Base-by-base conservation (phyloP, 352 stramenopile genomes). In the Bremia lactucae region DNA sequence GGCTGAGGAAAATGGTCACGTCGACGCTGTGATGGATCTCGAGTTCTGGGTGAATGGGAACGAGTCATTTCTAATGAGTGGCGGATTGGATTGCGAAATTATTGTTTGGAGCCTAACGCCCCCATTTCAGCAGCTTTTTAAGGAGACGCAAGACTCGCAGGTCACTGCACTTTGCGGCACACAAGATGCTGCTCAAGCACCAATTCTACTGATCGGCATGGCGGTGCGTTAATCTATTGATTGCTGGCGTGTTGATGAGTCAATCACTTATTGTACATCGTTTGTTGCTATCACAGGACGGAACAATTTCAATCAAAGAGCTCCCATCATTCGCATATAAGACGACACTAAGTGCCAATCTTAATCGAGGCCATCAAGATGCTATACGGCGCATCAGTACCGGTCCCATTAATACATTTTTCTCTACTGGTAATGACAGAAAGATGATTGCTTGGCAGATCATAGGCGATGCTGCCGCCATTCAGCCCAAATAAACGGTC, bases 401-500 rank as follows among this genome's bases (percentile, higher is more conserved):
- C 2, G 79, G 79, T 16, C 79, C 79, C 4, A 67, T 71, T 46
- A 85, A 85, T 51, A 91, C 78, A 31, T 87, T 91, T 42, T 91
- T 91, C 56, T 80, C 69, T 13, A 64, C 76, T 24, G 67, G 72
- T 44, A 87, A 83, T 42, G 78, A 91, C 52, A 59, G 71, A 26
- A 81, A 81, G 45, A 87, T 87, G 73, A 68, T 91, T 57, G 78
- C 78, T 26, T 91, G 78, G 78, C 78, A 91, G 55, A 77, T 91
- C 62, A 88, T 69, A 28, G 78, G 78, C 40, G 77, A 91, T 34
- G 69, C 62, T 3, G 65, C 55, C 20, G 65, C 72, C 29, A 74
- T 91, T 41, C 70, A 82, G 59, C 44, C 66, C 54, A 84, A 73
- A 58, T 79, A 64, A 57, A 49, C 19, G 15, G 44, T 25, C 22